phyloP scores from a whole-genome alignment of 129 eudicot genomes.

The Artemisia tridentata region DNA sequence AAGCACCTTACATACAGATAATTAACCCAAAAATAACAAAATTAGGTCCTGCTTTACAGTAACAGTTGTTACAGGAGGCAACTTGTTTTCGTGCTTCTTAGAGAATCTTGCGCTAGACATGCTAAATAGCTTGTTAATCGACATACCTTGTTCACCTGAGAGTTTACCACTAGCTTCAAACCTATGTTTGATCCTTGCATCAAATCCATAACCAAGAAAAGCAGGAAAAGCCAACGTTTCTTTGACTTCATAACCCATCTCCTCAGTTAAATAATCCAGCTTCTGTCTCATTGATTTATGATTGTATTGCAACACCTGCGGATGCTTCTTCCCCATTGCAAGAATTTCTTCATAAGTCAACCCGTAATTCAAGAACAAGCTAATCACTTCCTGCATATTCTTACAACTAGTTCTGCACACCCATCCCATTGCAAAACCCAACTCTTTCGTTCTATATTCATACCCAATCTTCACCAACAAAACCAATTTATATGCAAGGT shows the following conservation, averaged over 20 bases:
- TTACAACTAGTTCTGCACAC: constrained; percentile 83
- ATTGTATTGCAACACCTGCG: constrained; percentile 86
- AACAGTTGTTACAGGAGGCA: neutral
- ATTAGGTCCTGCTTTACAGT: too few species aligned
- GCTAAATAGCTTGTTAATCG: constrained; percentile 74
- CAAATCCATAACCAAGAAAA: constrained; percentile 89
- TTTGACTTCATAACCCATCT: constrained; percentile 81
- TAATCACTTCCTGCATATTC: constrained; percentile 77
- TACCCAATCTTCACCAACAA: constrained; percentile 80
- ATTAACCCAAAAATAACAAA: too few species aligned
- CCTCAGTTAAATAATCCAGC: constrained; percentile 75
- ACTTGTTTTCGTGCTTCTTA: constrained; percentile 46
- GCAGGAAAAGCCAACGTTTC: constrained; percentile 90
- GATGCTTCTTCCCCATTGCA: constrained; percentile 89
- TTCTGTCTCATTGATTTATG: constrained; percentile 70
- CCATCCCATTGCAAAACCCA: constrained; percentile 94
- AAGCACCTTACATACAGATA: too few species aligned
- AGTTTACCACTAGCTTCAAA: constrained; percentile 62
- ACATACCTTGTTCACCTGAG: constrained; percentile 65
- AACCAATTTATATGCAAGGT: constrained; percentile 68
- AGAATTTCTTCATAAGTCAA: constrained; percentile 69
- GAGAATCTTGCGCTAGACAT: constrained; percentile 72
- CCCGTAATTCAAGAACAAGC: constrained; percentile 77
- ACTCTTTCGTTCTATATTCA: constrained; percentile 55
- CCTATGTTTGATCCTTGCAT: constrained; percentile 82